These are phyloP conservation scores for Barnettozyma pratensis DNA, from an alignment of 805 yeast species.

Conservation along the genomic window DNA sequence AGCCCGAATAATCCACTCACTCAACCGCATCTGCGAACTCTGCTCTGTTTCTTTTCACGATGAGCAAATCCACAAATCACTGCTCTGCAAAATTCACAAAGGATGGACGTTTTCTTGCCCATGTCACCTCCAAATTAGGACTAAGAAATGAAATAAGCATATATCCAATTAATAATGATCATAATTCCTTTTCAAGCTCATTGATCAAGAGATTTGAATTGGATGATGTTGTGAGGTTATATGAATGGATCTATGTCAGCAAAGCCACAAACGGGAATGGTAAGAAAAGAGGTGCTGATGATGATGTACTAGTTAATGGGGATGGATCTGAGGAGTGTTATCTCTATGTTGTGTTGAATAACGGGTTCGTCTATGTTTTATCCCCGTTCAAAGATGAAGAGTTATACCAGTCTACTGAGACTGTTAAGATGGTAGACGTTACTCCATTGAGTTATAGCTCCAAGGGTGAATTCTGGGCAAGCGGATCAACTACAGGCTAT, in stretches of 20 bases:
- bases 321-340: not conserved
- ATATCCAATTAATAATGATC: not conserved
- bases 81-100: not conserved
- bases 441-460: not conserved
- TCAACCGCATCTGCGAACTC: not conserved
- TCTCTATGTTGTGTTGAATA: not conserved
- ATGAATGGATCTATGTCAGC: not conserved
- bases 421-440: not conserved
- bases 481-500: slow-evolving; percentile 14
- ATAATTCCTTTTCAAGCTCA: not conserved
- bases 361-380: not conserved
- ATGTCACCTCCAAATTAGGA: not conserved
- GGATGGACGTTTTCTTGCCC: not conserved
- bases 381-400: slow-evolving; percentile 5
- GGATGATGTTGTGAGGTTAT: not conserved
- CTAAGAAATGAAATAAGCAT: not conserved
- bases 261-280: not conserved
- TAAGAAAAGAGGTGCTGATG: not conserved
- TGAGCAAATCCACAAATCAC: not conserved
- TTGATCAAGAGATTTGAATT: slow-evolving; percentile 1
- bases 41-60: not conserved
- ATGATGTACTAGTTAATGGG: not conserved
- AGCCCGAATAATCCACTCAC: not conserved
- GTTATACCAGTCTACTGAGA: not conserved
- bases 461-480: slow-evolving; percentile 2